These are phyloP conservation scores for Lentinula lateritia DNA, from an alignment of 768 basidiomycete genomes.

Conservation along the genomic window DNA sequence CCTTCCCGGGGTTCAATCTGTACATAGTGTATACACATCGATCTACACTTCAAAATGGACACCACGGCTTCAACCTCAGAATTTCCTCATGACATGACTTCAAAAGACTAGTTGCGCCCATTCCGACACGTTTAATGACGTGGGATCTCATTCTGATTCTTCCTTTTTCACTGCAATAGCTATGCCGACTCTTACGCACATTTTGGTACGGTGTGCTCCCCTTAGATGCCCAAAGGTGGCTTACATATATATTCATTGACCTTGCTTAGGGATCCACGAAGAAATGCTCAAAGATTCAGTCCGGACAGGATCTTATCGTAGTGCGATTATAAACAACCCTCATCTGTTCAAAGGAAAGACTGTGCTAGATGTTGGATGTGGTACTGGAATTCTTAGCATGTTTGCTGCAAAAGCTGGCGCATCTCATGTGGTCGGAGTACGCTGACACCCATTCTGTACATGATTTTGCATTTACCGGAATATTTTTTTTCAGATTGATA, in stretches of 20 bases:
- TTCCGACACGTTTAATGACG: slow-evolving; percentile 21
- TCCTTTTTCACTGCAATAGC: slow-evolving; percentile 40
- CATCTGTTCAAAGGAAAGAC: slow-evolving; percentile 97
- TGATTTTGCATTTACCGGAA: slow-evolving; percentile 8
- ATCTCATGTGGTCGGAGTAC: slow-evolving; percentile 85
- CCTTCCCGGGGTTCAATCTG: neutral
- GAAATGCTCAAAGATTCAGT: slow-evolving; percentile 99
- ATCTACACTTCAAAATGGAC: slow-evolving; percentile 9
- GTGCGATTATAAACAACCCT: slow-evolving; percentile 89
- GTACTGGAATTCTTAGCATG: slow-evolving; percentile 97
- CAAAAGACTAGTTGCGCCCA: slow-evolving; percentile 78
- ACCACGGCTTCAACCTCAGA: slow-evolving; percentile 3
- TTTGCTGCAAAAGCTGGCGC: slow-evolving; percentile 97
- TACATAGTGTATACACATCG: neutral
- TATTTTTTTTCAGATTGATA: slow-evolving; percentile 79
- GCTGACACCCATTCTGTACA: slow-evolving; percentile 20
- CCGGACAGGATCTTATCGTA: slow-evolving; percentile 91
- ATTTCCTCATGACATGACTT: slow-evolving; percentile 59
- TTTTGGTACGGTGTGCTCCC: slow-evolving; percentile 53
- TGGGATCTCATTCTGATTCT: slow-evolving; percentile 29
- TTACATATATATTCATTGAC: neutral
- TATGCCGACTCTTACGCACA: slow-evolving; percentile 96
- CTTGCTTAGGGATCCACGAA: slow-evolving; percentile 81
- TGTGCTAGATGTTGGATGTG: slow-evolving; percentile 97
- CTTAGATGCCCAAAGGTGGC: slow-evolving; percentile 2